Evolutionary conservation across 306 rosid species (phyloP), one percentile per base, ranked within the genome.

Genomic region (Adenanthera pavonina): DNA sequence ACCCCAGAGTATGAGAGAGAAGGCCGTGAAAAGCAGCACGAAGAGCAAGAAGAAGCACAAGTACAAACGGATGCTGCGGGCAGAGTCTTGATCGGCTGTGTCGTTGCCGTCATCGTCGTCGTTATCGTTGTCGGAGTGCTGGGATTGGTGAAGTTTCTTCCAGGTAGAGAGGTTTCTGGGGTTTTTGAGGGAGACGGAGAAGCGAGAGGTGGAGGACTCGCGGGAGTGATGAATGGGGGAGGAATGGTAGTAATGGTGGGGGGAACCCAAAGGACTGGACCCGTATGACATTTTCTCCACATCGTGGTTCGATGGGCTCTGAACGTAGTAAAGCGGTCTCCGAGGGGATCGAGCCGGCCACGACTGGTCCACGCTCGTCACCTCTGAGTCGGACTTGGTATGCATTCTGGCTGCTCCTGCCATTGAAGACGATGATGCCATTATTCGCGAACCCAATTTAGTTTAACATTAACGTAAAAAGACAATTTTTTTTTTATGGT

Each of bases 201-300:
- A 93, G 34, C 97, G 92, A 15, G 99, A 90, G 12, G 97, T 93
- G 57, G 98, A 95, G 43, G 99, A 95, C 86, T 95, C 99, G 1
- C 98, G 97, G 0, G 99, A 95, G 82, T 95, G 99, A 86, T 95
- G 99, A 69, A 91, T 92, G 0, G 99, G 97, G 6, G 99, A 95
- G 57, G 92, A 91, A 74, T 87, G 90, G 86, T 90, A 90, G 56
- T 87, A 91, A 43, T 90, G 97, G 48, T 82, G 90, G 4, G 98
- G 98, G 0, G 99, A 95, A 8, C 83, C 97, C 3, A 75, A 4
- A 0, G 98, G 99, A 74, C 97, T 92, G 0, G 97, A 95, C 7
- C 92, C 98, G 86, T 92, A 95, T 0, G 99, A 95, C 99, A 93
- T 95, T 85, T 93, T 95, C 90, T 95, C 98, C 0, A 81, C 97